Evolutionary conservation across 257 asterid species (phyloP).

Genomic region (Plantago elongata): DNA sequence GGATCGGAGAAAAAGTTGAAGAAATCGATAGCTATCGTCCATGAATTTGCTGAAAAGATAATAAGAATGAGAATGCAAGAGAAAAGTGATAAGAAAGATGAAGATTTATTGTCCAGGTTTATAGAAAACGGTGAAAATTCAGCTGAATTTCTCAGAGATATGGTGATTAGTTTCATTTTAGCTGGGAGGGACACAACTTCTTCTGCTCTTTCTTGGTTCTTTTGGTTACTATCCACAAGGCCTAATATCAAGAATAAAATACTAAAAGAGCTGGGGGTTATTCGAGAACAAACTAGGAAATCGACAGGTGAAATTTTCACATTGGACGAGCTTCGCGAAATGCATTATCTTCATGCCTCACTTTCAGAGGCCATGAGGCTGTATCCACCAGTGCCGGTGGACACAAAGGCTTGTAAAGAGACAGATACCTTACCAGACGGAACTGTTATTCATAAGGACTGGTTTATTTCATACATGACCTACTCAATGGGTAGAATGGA

Average conservation of each 20-base stretch:
- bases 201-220: constrained; percentile 80
- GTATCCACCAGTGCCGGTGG: constrained; percentile 82
- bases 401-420: constrained; percentile 48
- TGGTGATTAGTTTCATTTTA: constrained; percentile 74
- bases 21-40: constrained; percentile 51
- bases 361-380: constrained; percentile 82
- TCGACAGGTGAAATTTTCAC: constrained; percentile 31
- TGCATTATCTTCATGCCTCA: constrained; percentile 88
- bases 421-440: constrained; percentile 80
- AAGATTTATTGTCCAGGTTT: constrained; percentile 73
- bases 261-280: constrained; percentile 35
- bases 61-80: constrained; percentile 54
- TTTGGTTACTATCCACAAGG: constrained; percentile 60
- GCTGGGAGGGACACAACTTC: constrained; percentile 96
- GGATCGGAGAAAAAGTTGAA: constrained; percentile 60
- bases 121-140: constrained; percentile 45
- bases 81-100: constrained; percentile 33
- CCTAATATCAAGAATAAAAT: constrained; percentile 45
- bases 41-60: constrained; percentile 62
- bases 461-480: constrained; percentile 58
- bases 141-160: constrained; percentile 57
- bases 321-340: constrained; percentile 64
- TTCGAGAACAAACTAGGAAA: constrained; percentile 29
- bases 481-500: constrained; percentile 92
- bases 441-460: constrained; percentile 51